A percentile compares a stretch with the other conserved stretches of the same genome.
Conservation (phyloP, 345 rosid species). For the Citrus trifoliata region DNA sequence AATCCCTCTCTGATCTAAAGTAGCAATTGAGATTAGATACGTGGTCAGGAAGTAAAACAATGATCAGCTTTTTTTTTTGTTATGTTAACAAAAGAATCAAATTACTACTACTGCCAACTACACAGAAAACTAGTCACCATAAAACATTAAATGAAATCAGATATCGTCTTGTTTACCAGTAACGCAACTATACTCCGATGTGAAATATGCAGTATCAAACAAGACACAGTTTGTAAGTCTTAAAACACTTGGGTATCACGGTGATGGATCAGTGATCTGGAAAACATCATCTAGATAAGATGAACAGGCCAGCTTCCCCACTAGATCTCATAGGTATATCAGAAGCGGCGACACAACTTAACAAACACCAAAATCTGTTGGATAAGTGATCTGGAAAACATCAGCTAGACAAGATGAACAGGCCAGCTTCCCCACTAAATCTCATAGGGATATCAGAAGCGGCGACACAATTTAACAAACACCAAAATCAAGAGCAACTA, state of each 20-base stretch:
- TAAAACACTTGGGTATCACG: not conserved
- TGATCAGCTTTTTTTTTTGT: not conserved
- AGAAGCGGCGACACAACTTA: not conserved
- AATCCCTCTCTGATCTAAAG: slow-evolving; percentile 87
- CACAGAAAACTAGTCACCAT: not conserved
- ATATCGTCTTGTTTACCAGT: not conserved
- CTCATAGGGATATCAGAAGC: not conserved
- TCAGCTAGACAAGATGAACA: not conserved
- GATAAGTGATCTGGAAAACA: not conserved
- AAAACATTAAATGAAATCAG: not conserved
- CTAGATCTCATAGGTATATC: not conserved
- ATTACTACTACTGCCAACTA: not conserved
- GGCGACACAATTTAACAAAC: not conserved
- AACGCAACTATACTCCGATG: not conserved
- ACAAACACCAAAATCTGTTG: not conserved
- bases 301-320: not conserved
- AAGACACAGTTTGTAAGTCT: not conserved
- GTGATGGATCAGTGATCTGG: not conserved
- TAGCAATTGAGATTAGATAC: not conserved
- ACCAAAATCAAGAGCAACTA: not conserved
- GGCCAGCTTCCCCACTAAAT: not conserved
- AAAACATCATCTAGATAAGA: not conserved
- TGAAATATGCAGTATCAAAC: not conserved
- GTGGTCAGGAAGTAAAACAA: not conserved
- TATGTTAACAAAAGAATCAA: not conserved